Evolutionary conservation across 208 protist species (phyloP).

Genomic region (Acanthamoeba quina): DNA sequence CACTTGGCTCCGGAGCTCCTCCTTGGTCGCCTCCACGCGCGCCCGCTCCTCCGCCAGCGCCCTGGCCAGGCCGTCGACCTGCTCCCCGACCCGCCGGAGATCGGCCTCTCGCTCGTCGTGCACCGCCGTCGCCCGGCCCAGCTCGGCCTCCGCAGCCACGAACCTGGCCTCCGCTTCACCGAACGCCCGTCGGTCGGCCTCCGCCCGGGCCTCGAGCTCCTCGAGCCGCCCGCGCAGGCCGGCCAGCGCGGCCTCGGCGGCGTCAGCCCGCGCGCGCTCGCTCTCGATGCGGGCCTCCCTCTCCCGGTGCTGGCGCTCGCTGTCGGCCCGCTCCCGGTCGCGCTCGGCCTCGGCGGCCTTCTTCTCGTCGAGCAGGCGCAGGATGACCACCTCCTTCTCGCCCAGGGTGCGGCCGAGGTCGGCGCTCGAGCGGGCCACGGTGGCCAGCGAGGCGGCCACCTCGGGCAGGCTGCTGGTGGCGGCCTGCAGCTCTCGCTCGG

Average conservation of each 20-base stretch:
- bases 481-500: not conserved
- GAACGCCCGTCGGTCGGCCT: not conserved
- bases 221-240: not conserved
- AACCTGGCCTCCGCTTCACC: not conserved
- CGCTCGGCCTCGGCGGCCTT: not conserved
- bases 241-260: not conserved
- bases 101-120: not conserved
- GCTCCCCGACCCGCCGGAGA: too few species aligned
- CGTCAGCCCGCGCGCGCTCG: not conserved
- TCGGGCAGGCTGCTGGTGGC: not conserved
- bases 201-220: not conserved
- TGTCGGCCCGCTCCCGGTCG: not conserved
- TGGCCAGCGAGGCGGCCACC: conserved; percentile 14
- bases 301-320: not conserved
- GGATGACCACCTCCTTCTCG: conserved; percentile 18
- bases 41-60: not conserved
- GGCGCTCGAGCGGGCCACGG: not conserved
- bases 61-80: not conserved
- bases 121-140: not conserved
- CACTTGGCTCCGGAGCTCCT: not conserved
- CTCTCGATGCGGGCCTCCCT: not conserved
- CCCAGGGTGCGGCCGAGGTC: conserved; percentile 9
- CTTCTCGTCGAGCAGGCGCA: conserved; percentile 27
- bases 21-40: not conserved
- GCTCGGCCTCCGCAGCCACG: not conserved